Evolutionary conservation across 2,329 filamentous ascomycete species (phyloP), one percentile per base, ranked within the genome.

Genomic region (Penicillium palitans): DNA sequence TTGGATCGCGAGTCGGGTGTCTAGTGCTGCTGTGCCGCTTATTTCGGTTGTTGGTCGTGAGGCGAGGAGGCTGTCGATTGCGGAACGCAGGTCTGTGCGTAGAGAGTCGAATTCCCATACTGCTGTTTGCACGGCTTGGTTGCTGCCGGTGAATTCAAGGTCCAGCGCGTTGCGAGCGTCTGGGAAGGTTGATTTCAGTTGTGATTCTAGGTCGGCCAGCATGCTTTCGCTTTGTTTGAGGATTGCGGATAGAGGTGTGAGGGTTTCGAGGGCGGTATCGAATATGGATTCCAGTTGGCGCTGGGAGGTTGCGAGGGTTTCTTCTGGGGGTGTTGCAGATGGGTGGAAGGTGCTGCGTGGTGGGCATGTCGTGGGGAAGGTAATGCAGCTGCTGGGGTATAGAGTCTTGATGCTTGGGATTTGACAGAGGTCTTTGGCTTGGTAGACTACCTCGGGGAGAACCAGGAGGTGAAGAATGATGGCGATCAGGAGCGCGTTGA

Each of bases 61-160:
- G 60, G 69, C 68, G n/a, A 74, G 58, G 0, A 75, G 65, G 54
- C 68, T 74, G 35, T 74, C 71, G 13, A 75, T 57, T 6, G 73
- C 70, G 6, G 74, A 74, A 53, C 66, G 72, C 3, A 76, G 64
- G 56, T 76, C 74, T 10, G 68, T 68, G 45, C 68, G 69, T 10
- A 76, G 64, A 15, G 71, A 72, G 49, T 74, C 72, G 50, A 76
- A 71, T 59, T 74, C 69, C 59, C 68, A 68, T 0, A 66, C 61
- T 31, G 74, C 72, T 10, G 70, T 61, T 47, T 71, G 67, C 4
- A 72, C 63, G 17, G 73, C 72, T 47, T 66, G 59, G 59, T 68
- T 65, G 58, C 71, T 70, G 49, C 74, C 72, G 48, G 69, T 64
- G 55, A 75, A 76, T 57, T 76, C 74, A 12, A 76, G 71, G 15